Base-by-base conservation (phyloP, 352 stramenopile genomes). In the Globisporangium megalacanthum region DNA sequence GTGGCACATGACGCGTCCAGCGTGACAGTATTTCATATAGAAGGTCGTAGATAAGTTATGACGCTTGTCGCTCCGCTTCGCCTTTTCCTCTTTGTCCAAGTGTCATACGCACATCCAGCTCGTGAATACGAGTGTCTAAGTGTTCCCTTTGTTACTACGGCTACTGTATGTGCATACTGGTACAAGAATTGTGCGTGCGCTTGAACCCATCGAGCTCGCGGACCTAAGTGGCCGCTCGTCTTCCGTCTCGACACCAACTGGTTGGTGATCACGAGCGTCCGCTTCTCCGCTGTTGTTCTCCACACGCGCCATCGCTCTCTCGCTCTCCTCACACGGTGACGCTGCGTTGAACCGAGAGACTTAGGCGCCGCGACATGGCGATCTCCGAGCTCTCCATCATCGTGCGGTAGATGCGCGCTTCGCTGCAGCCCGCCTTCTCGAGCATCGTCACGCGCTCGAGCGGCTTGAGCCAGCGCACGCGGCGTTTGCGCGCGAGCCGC, bases 301-400 rank as follows among this genome's bases (percentile, higher is more conserved):
- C 15, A 6, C 29, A n/a, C n/a, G n/a, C n/a, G n/a, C n/a, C n/a
- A n/a, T n/a, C 35, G 2, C n/a, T 54, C 8, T 4, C 13, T 45
- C 49, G 14, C n/a, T n/a, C n/a, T 17, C 42, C 25, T 58, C 52
- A 51, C 2, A 52, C 53, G 6, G 29, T 14, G 31, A 58, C 46
- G 53, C 53, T 39, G 29, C 53, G 53, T 44, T 58, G 53, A 6
- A 58, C 44, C 1, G 42, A 58, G 31, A 58, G 37, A 11, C 61
- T 61, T 17, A 73, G 55, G 22, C 72, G 68, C 45, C 74, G 52
- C 3, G 72, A 84, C 74, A 79, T 79, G 33, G 69, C 70, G 25
- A 85, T 85, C 45, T 69, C 65, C 13, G 72, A 74, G 20, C 58
- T 75, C 58, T 85, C 75, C 66, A 77, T 79, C 60, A 86, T 69